Conservation (phyloP, 768 basidiomycete genomes). For the Agaricus subrufescens region DNA sequence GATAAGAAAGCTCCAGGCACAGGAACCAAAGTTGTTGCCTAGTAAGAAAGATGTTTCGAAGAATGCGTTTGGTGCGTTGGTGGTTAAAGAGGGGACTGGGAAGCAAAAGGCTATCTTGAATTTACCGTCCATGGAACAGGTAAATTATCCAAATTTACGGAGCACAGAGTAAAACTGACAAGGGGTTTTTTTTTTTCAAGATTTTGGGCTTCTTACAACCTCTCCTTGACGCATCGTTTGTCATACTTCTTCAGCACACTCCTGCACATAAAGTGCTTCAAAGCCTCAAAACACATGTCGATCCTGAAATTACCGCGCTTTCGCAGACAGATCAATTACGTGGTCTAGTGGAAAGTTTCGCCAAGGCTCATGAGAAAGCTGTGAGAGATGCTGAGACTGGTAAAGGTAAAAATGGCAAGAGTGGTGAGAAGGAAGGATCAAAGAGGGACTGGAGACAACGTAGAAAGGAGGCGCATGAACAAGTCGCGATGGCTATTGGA, state of each 20-base stretch:
- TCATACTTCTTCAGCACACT: constrained; percentile 59
- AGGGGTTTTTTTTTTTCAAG: constrained; percentile 25
- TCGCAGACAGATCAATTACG: constrained; percentile 51
- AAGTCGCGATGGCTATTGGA: constrained; percentile 49
- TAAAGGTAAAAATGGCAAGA: constrained; percentile 26
- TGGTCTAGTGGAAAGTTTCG: constrained; percentile 61
- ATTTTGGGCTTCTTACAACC: constrained; percentile 56
- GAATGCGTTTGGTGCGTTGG: constrained; percentile 36
- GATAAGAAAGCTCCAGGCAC: constrained; percentile 25
- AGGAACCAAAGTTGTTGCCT: constrained; percentile 33
- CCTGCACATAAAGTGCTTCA: constrained; percentile 53
- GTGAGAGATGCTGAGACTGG: constrained; percentile 34
- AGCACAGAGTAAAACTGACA: not conserved
- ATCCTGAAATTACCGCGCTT: constrained; percentile 48
- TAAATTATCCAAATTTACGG: constrained; percentile 12
- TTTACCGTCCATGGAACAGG: constrained; percentile 41
- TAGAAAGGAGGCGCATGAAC: constrained; percentile 49
- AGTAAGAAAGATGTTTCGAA: constrained; percentile 33
- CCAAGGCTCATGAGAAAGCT: constrained; percentile 44
- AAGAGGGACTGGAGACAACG: constrained; percentile 49
- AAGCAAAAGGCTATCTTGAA: constrained; percentile 19
- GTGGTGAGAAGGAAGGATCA: constrained; percentile 25
- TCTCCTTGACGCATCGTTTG: constrained; percentile 68
- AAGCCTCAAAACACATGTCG: constrained; percentile 43
- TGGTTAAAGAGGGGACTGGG: constrained; percentile 18